Conservation (phyloP, 306 rosid genomes). For the Abrus pulchellus region DNA sequence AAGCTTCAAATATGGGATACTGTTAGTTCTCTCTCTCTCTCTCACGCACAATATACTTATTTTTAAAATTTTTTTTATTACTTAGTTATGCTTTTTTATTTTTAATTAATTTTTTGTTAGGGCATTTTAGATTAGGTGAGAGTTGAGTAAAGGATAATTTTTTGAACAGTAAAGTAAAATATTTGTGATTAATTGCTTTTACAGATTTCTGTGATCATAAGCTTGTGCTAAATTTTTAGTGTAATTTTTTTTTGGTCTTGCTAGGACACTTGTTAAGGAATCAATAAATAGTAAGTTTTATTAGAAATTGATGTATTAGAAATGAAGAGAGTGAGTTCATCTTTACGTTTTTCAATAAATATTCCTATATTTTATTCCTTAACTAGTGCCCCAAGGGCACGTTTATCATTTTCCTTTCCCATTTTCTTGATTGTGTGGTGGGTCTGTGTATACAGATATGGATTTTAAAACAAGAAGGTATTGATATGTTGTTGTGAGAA, state of each 20-base stretch:
- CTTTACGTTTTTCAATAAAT: too few relatives aligned
- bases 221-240: neutral
- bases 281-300: too few relatives aligned
- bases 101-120: neutral
- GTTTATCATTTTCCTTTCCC: too few relatives aligned
- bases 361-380: too few relatives aligned
- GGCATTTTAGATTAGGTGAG: conserved; percentile 8
- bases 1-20: conserved; percentile 99
- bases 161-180: neutral
- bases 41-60: too few relatives aligned
- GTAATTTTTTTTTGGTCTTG: too few relatives aligned
- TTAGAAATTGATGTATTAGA: too few relatives aligned
- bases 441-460: neutral
- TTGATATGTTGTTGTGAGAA: conserved; percentile 13
- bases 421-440: too few relatives aligned
- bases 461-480: neutral
- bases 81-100: neutral
- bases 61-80: neutral
- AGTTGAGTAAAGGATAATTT: neutral
- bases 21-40: conserved; percentile 52
- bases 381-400: too few relatives aligned
- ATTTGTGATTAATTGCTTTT: conserved; percentile 16
- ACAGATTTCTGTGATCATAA: neutral
- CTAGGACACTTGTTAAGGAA: too few relatives aligned
- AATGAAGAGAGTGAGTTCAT: too few relatives aligned